Evolutionary conservation across 345 rosid species (phyloP), one percentile per base, ranked within the genome.

Genomic region (Trapa incisa): DNA sequence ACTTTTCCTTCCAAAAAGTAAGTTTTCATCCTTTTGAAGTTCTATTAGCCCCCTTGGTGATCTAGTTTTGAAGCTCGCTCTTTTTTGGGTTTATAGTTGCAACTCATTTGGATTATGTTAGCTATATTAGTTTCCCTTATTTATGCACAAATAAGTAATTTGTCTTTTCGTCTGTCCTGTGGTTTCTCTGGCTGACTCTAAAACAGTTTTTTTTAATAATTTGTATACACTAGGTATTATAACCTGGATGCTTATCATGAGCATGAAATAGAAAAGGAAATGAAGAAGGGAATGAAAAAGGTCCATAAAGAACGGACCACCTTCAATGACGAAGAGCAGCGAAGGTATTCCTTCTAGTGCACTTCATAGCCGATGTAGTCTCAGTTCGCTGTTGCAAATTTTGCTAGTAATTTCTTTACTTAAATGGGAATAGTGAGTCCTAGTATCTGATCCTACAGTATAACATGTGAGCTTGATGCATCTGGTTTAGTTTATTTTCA

Each of bases 241-340:
- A 76, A 84, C 75, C 92, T 91, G 54, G 97, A 94, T 81, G 95
- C 92, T 71, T 91, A 87, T 83, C 78, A 87, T 75, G 79, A 79
- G 58, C 91, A 1, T 56, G 60, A 94, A 77, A 72, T 94, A 84
- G 89, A 83, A 66, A 94, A 91, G 70, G 88, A 91, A 66, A 33
- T 54, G 76, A 83, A 84, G 66, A 86, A 81, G 75, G 94, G 97
- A 72, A 2, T 85, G 54, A 89, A 84, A 71, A 88, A 84, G 82
- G 84, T 81, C 73, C 61, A 45, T 11, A 45, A 45, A 45, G 48
- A 45, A 45, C 48, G 48, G 12, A 45, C 48, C 2, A 13, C 11
- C 48, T 45, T 45, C 48, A 86, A 93, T 80, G 98, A 93, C 65
- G 98, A 93, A 81, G 98, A 93, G 79, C 88, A 83, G 67, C 87